These are phyloP conservation scores for Globisporangium megalacanthum DNA, from an alignment of 352 stramenopile species.

Conservation along the genomic window DNA sequence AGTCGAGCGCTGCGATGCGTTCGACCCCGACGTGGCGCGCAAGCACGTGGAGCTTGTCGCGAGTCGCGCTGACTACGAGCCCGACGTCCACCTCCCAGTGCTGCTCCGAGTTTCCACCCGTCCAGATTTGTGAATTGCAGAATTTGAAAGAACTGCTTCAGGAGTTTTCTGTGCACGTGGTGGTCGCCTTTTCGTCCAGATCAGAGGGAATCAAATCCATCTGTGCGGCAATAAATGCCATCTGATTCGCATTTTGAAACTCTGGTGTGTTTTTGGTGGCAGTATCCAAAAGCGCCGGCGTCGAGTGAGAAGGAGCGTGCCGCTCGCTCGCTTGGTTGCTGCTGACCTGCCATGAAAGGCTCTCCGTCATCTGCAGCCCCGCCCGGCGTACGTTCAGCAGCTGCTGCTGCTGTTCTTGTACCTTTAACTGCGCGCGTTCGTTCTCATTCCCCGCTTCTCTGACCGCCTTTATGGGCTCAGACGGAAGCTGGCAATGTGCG, in stretches of 20 bases:
- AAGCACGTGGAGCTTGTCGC: slow-evolving; percentile 31
- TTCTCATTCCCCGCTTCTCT: not conserved
- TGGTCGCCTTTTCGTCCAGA: too few relatives aligned
- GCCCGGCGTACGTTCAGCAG: not conserved
- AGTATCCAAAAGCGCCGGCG: slow-evolving; percentile 2
- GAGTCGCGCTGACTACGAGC: slow-evolving; percentile 45
- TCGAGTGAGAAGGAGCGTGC: not conserved
- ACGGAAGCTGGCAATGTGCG: slow-evolving; percentile 52
- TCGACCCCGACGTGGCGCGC: slow-evolving; percentile 30
- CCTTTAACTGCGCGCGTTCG: not conserved
- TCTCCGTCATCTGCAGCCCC: not conserved
- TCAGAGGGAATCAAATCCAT: too few relatives aligned
- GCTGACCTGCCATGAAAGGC: not conserved
- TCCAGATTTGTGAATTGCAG: not conserved
- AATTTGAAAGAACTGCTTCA: not conserved
- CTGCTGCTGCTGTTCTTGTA: not conserved
- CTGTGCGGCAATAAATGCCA: not conserved
- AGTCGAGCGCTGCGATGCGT: slow-evolving; percentile 29
- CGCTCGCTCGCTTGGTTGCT: not conserved
- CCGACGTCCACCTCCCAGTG: slow-evolving; percentile 62
- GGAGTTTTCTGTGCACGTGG: too few relatives aligned
- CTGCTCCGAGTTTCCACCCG: slow-evolving; percentile 33
- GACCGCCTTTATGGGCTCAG: not conserved
- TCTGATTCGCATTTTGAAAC: not conserved
- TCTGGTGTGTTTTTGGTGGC: not conserved